Base-by-base conservation (phyloP, 73 alveolate genomes). In the Symbiodinium pilosum region DNA sequence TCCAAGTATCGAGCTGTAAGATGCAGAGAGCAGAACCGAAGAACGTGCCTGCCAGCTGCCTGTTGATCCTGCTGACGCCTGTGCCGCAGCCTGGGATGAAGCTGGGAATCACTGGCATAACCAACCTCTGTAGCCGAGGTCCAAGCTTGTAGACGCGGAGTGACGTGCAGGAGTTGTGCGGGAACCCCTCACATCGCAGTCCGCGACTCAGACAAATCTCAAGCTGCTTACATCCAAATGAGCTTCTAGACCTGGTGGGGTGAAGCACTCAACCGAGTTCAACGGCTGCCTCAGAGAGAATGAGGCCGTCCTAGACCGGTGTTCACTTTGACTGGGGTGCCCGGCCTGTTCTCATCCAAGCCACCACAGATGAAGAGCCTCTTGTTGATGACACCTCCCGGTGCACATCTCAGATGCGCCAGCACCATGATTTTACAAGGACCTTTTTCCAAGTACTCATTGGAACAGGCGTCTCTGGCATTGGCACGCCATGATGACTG, bases 341-440 rank as follows among this genome's bases (percentile, higher is more conserved):
- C 59, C 21, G 21, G 77, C 96, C 96, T 91, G 96, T 85, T 91
- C 77, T 91, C 96, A 20, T 91, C 96, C 96, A 91, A 39, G 28
- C 96, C 96, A 64, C 96, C 96, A 40, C 96, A 91, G 16, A 91
- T 91, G 88, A 56, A 91, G 52, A 91, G 96, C 40, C 96, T 87
- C 75, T 91, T 64, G 96, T 91, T 91, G 96, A 91, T 91, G 54
- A 91, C 96, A 32, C 96, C 96, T 91, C 88, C 24, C n/a, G n/a
- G n/a, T n/a, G n/a, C n/a, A n/a, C n/a, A n/a, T n/a, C n/a, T n/a
- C n/a, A n/a, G n/a, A n/a, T n/a, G n/a, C n/a, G n/a, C n/a, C n/a
- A n/a, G n/a, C n/a, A n/a, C n/a, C n/a, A n/a, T n/a, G n/a, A n/a
- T n/a, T n/a, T n/a, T n/a, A n/a, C n/a, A n/a, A n/a, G n/a, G n/a